Evolutionary conservation across 2,329 filamentous ascomycete genomes (phyloP).

Genomic region (Alternaria ventricosa): DNA sequence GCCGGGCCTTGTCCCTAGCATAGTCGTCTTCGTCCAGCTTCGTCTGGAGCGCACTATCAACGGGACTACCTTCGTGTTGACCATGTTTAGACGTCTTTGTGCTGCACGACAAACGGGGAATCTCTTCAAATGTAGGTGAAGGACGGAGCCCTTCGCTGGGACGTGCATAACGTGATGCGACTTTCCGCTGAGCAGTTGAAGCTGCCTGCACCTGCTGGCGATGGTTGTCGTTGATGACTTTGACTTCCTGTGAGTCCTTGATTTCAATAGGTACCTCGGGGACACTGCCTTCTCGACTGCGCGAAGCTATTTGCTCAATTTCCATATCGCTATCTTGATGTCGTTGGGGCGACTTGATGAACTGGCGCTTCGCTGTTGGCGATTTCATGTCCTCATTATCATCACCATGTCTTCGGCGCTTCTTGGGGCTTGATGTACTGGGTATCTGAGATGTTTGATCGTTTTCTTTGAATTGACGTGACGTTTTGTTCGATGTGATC

Average conservation of each 20-base stretch:
- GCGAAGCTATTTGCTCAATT: neutral
- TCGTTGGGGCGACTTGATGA: neutral
- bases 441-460: neutral
- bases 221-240: neutral
- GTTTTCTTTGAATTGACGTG: neutral
- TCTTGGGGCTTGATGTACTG: constrained; percentile 5
- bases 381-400: neutral
- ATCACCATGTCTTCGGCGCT: constrained; percentile 5
- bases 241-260: constrained; percentile 34
- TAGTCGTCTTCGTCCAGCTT: constrained; percentile 1
- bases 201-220: neutral
- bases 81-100: neutral
- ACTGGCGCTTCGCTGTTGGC: constrained; percentile 3
- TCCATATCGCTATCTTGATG: neutral
- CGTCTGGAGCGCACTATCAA: neutral
- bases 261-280: constrained; percentile 30
- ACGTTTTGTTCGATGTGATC: neutral
- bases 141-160: neutral
- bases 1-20: neutral
- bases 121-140: constrained; percentile 12
- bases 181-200: neutral
- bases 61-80: neutral
- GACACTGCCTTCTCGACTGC: constrained; percentile 20
- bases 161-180: neutral
- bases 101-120: neutral